These are phyloP conservation scores for Suillus bovinus DNA, from an alignment of 768 basidiomycete genomes.

Conservation along the genomic window DNA sequence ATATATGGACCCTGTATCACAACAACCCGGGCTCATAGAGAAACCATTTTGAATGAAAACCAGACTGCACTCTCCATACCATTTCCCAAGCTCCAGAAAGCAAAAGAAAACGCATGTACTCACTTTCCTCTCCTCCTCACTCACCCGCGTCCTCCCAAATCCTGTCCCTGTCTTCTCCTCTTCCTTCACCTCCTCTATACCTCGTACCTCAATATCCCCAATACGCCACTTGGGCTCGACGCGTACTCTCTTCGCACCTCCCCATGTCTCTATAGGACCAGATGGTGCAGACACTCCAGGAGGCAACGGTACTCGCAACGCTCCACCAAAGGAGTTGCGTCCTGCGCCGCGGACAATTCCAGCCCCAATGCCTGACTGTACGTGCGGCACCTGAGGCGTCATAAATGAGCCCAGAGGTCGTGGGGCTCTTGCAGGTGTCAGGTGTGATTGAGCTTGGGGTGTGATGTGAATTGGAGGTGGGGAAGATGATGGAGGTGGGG, in stretches of 20 bases:
- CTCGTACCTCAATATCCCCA: constrained; percentile 40
- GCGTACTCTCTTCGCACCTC: constrained; percentile 39
- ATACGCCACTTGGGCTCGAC: constrained; percentile 57
- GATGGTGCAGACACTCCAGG: constrained; percentile 19
- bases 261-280: constrained; percentile 31
- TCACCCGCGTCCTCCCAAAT: constrained; percentile 5
- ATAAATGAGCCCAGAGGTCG: constrained; percentile 44
- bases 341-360: constrained; percentile 15
- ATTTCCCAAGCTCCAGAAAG: background rate
- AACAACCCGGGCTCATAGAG: background rate
- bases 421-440: constrained; percentile 15
- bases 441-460: background rate
- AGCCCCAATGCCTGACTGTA: constrained; percentile 6
- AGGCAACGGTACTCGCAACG: constrained; percentile 4
- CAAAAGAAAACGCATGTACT: background rate
- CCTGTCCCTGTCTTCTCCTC: constrained; percentile 11
- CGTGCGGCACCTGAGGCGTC: constrained; percentile 51
- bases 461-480: background rate
- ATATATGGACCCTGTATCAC: background rate
- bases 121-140: constrained; percentile 21
- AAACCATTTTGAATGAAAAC: background rate
- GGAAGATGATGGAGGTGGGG: constrained; percentile 4
- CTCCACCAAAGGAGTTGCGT: constrained; percentile 46
- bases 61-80: background rate
- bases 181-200: constrained; percentile 4